Evolutionary conservation across 305 asterid genomes (phyloP).

Genomic region (Solanum hybrid): DNA sequence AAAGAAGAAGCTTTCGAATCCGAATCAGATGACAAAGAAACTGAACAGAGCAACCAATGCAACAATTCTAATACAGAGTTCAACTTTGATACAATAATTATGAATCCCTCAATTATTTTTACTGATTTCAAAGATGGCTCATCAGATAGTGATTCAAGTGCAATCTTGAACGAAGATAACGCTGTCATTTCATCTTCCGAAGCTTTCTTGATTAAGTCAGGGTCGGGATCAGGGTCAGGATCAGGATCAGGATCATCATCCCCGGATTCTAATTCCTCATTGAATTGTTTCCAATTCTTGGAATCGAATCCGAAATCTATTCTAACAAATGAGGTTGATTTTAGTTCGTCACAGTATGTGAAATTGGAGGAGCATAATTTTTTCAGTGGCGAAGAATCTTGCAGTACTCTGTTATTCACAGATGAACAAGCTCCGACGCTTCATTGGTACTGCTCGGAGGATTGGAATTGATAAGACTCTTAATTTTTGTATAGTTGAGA

Average conservation of each 20-base stretch:
- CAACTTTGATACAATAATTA: constrained; percentile 15
- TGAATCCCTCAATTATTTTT: constrained; percentile 11
- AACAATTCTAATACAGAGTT: constrained; percentile 15
- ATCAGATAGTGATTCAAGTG: constrained; percentile 74
- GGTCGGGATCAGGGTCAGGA: background rate
- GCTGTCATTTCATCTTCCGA: constrained; percentile 17
- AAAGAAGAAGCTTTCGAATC: constrained; percentile 46
- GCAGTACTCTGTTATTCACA: constrained; percentile 60
- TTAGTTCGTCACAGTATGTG: constrained; percentile 46
- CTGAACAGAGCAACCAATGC: background rate
- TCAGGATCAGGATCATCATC: background rate
- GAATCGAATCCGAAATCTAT: constrained; percentile 16
- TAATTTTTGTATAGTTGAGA: background rate
- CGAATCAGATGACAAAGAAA: constrained; percentile 22
- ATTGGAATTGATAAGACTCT: constrained; percentile 38
- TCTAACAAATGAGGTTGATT: constrained; percentile 13
- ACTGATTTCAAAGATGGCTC: constrained; percentile 61
- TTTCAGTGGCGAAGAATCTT: constrained; percentile 53
- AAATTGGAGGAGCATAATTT: constrained; percentile 78
- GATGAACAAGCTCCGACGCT: constrained; percentile 80
- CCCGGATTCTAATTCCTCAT: constrained; percentile 8
- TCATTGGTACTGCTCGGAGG: constrained; percentile 56
- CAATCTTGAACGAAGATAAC: constrained; percentile 55
- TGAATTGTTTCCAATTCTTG: constrained; percentile 22
- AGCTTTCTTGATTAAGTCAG: constrained; percentile 17